A percentile compares a stretch with the other conserved stretches of the same genome.
Conservation (phyloP, 139 green algal species). For the Volvox reticuliferus region DNA sequence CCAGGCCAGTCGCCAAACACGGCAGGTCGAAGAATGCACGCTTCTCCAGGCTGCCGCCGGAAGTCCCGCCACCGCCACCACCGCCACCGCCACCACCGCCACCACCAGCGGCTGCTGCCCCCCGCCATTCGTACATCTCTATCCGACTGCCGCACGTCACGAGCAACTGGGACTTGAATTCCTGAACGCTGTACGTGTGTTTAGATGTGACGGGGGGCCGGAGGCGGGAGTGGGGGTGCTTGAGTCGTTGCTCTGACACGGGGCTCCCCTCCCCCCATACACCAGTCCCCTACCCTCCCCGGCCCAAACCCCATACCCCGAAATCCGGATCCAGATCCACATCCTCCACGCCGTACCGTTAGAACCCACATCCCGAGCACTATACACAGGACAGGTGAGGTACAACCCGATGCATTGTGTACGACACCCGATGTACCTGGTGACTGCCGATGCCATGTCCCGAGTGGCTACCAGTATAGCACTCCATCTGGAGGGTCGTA, state of each 20-base stretch:
- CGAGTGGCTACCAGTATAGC: slow-evolving; percentile 28
- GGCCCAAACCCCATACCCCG: too few species aligned
- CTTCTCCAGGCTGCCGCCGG: slow-evolving; percentile 51
- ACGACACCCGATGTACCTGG: slow-evolving; percentile 22
- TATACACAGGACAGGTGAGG: too few species aligned
- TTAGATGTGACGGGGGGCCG: too few species aligned
- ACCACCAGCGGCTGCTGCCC: slow-evolving; percentile 41
- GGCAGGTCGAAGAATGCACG: slow-evolving; percentile 86
- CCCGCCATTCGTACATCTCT: slow-evolving; percentile 67
- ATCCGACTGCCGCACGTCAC: slow-evolving; percentile 73
- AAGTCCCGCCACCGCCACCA: too few species aligned
- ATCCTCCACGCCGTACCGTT: too few species aligned
- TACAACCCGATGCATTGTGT: not conserved
- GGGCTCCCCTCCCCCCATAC: not conserved
- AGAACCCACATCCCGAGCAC: too few species aligned
- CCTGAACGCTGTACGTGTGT: slow-evolving; percentile 37
- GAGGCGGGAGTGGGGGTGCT: not conserved
- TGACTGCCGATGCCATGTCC: slow-evolving; percentile 42
- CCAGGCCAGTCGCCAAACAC: slow-evolving; percentile 71
- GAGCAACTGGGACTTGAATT: slow-evolving; percentile 70
- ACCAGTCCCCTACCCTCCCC: not conserved
- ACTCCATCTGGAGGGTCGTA: slow-evolving; percentile 14
- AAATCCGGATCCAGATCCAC: too few species aligned
- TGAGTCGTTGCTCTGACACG: not conserved
- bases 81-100: not conserved